Base-by-base conservation (phyloP, 2,329 filamentous ascomycete species). In the Alternaria ethzedia region DNA sequence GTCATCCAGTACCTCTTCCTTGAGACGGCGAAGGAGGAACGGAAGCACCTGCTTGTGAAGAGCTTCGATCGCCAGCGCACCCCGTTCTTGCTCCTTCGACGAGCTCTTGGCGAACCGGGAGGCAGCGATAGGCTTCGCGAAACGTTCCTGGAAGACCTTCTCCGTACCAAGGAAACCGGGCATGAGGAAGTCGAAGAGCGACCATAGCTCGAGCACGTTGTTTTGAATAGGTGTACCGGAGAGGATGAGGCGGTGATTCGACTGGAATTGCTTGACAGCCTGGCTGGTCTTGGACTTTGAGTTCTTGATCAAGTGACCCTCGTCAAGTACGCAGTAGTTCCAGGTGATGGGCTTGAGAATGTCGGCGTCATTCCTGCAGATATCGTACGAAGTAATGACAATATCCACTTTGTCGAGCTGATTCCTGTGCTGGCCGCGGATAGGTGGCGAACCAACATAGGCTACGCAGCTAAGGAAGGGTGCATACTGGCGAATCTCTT, bases 221-320 rank as follows among this genome's bases (percentile, higher is more conserved):
- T 98, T 98, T 79, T 98, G 95, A 69, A 98, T 98, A 0, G 96
- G 96, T 2, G 96, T 99, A 44, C 96, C 96, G 0, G 96, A 99
- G 5, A 99, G 87, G 70, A 99, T 99, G 52, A 99, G 86, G 20
- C 96, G 91, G 77, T 99, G 96, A 72, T 99, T 98, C 78, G 94
- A 97, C 7, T 88, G 82, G 32, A 99, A 86, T 62, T 89, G 89
- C 84, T 99, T 99, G 69, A 98, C 95, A 0, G 96, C 94, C 64
- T 94, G 87, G 1, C 93, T 96, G 64, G 96, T 96, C 83, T 99
- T 99, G 2, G 96, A 94, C 78, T 96, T 96, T 4, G 96, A 94
- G 78, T 99, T 99, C 85, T 99, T 99, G 85, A 99, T 99, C 67
- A 99, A 83, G 82, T 99, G 96, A 2, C 96, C 96, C 82, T 99